These are phyloP conservation scores for Coprinopsis strossmayeri DNA, from an alignment of 768 basidiomycete genomes.

Conservation along the genomic window DNA sequence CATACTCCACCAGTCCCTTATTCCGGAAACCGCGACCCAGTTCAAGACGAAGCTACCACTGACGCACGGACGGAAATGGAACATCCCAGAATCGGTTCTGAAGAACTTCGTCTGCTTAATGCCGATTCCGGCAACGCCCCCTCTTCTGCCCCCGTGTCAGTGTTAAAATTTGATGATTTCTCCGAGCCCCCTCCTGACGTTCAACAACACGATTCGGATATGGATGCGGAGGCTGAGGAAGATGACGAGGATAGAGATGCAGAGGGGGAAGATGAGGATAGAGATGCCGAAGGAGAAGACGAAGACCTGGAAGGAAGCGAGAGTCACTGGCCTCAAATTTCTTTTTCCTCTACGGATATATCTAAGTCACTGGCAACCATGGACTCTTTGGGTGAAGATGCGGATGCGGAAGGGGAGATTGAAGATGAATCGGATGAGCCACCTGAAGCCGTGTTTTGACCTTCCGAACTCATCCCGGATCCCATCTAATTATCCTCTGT, in stretches of 20 bases:
- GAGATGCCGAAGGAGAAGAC: constrained; percentile 4
- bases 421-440: constrained; percentile 22
- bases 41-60: too few species aligned
- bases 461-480: constrained; percentile 7
- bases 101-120: too few species aligned
- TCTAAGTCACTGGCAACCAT: background rate
- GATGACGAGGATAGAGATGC: constrained; percentile 12
- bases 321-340: background rate
- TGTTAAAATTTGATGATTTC: background rate
- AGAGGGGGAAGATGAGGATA: constrained; percentile 10
- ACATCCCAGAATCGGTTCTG: too few species aligned
- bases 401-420: constrained; percentile 27
- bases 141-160: background rate
- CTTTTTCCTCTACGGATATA: background rate
- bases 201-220: constrained; percentile 17
- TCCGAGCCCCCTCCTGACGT: constrained; percentile 11
- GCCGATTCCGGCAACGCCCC: too few species aligned
- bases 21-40: too few species aligned
- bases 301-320: background rate
- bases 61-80: too few species aligned
- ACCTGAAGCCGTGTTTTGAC: constrained; percentile 2
- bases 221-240: constrained; percentile 16
- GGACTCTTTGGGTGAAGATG: constrained; percentile 3
- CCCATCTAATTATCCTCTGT: constrained; percentile 5
- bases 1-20: too few species aligned